Evolutionary conservation across 2,329 filamentous ascomycete species (phyloP).

Genomic region (Cladophialophora exuberans): DNA sequence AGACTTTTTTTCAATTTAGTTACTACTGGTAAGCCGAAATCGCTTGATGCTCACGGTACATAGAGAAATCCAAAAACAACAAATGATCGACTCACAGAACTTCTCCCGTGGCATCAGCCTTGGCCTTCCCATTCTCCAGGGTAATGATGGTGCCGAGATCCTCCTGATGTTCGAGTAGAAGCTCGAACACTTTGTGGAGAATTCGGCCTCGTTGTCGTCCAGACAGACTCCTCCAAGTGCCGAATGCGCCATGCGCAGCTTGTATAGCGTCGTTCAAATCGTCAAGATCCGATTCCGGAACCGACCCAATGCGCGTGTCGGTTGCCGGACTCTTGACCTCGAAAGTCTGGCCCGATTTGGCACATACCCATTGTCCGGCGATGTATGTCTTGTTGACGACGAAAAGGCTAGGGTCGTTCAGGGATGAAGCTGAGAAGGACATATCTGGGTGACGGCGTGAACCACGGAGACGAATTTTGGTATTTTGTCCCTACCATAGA

Average conservation of each 20-base stretch:
- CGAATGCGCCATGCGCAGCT: slow-evolving; percentile 74
- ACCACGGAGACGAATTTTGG: not conserved
- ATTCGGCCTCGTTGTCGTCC: slow-evolving; percentile 63
- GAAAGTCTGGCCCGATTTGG: slow-evolving; percentile 87
- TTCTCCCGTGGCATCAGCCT: slow-evolving; percentile 61
- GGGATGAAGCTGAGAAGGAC: slow-evolving; percentile 17
- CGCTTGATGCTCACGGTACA: not conserved
- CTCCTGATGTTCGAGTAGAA: slow-evolving; percentile 66
- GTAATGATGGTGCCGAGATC: slow-evolving; percentile 59
- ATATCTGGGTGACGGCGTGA: slow-evolving; percentile 4
- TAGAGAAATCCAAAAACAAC: not conserved
- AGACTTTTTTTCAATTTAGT: not conserved
- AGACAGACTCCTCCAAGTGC: slow-evolving; percentile 61
- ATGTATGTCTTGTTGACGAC: slow-evolving; percentile 28
- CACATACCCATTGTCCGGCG: slow-evolving; percentile 67
- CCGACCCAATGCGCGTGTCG: slow-evolving; percentile 77
- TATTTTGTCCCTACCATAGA: not conserved
- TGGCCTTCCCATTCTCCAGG: slow-evolving; percentile 35
- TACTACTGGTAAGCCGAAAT: not conserved
- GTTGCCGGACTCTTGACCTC: slow-evolving; percentile 81
- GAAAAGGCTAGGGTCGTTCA: slow-evolving; percentile 22
- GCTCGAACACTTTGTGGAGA: slow-evolving; percentile 67
- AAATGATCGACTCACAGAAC: slow-evolving; percentile 43
- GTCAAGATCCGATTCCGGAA: slow-evolving; percentile 74
- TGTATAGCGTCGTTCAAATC: slow-evolving; percentile 81